Base-by-base conservation (phyloP, 352 stramenopile genomes). In the Phytophthora tubulina region DNA sequence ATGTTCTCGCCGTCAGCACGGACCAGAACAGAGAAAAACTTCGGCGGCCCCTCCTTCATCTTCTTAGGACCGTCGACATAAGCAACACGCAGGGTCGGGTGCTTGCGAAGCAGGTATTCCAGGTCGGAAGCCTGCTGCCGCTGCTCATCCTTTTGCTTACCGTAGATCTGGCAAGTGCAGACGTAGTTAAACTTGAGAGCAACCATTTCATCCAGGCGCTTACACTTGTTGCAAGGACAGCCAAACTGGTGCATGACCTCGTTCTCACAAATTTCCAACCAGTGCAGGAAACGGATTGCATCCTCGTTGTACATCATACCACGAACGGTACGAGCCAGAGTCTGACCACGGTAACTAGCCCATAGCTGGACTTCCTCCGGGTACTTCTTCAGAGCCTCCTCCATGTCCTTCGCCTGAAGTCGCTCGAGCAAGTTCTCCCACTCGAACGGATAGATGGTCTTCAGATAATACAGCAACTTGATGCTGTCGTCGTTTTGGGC, bases 401-500 rank as follows among this genome's bases (percentile, higher is more conserved):
- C 79, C 84, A 94, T 91, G 42, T 96, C 89, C 72, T 95, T 95
- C 0, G 70, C 77, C 46, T 88, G 73, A 9, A 96, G 54, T 30
- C 89, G 84, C 54, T 96, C 89, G 0, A 96, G 70, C 46, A 96
- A 59, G 62, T 96, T 96, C 48, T 93, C 83, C 84, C 85, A 96
- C 70, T 96, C 89, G 53, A 91, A 93, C 6, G 86, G 88, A 51
- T 96, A 94, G 30, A 96, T 96, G 3, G 89, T 96, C 67, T 95
- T 85, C 63, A 98, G 76, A 69, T 99, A 99, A 39, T 99, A 97
- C 63, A 99, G 73, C 15, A 98, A 92, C 41, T 97, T 99, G 51
- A 99, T 97, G 65, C 96, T 96, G 75, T 96, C 89, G 39, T 95
- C 89, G 50, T 96, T 96, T 59, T 94, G 82, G 0, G 82, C 70